Base-by-base conservation (phyloP, 2,329 filamentous ascomycete species). In the Colletotrichum australisinense region DNA sequence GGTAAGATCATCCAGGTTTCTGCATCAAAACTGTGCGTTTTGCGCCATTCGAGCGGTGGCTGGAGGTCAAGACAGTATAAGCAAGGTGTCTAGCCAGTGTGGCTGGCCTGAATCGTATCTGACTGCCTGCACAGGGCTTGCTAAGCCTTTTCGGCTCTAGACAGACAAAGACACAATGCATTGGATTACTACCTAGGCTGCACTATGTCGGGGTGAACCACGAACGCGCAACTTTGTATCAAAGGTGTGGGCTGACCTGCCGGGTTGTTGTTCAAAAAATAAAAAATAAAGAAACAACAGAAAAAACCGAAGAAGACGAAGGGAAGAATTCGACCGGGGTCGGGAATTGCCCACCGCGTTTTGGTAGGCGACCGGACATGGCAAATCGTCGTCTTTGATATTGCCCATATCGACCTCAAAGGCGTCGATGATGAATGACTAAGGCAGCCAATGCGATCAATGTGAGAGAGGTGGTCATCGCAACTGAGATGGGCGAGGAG, bases 1-100 rank as follows among this genome's bases (percentile, higher is more conserved):
- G 38, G 53, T 53, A 42, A 63, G 24, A 26, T 63, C 53, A 28
- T 46, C 38, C 28, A 38, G 60, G 38, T 65, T 59, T 30, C 67
- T 32, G 28, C 60, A 68, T 30, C n/a, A 32, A 63, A 63, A 52
- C 14, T 42, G 14, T 30, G 14, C 52, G 30, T 30, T 24, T 28
- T 58, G 35, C 55, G 64, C 55, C 35, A 30, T n/a, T 32, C 30
- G 46, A 35, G 42, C 22, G 56, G 24, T 55, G 56, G 46, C 57
- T 53, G 56, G 19, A 63, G 12, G 42, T 46, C n/a, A 30, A 19
- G 58, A 62, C 22, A 42, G 24, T 22, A 3, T 24, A 5, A 53
- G 60, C 24, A 19, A 32, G 42, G 19, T 3, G 38, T 24, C 16
- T 58, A 19, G 55, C 16, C 12, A 58, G 4, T 19, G 22, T 49